phyloP scores from a whole-genome alignment of 352 stramenopile species.

The Aphanomyces euteiches region DNA sequence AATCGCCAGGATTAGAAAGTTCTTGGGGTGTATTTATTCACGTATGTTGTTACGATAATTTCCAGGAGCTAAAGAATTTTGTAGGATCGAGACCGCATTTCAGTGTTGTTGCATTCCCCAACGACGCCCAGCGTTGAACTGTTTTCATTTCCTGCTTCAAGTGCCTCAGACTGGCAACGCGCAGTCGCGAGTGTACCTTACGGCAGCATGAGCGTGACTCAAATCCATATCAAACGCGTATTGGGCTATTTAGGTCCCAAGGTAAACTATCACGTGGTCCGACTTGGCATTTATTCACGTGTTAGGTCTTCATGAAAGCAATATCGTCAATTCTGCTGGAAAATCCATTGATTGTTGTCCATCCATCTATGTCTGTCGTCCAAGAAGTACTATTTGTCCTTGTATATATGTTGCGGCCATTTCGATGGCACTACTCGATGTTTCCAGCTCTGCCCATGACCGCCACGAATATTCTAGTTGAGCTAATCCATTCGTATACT shows the following conservation, averaged over 20 bases:
- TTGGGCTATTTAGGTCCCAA: constrained; percentile 66
- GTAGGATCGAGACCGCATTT: constrained; percentile 1
- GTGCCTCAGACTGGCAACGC: background rate
- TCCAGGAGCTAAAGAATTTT: background rate
- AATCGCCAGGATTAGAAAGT: background rate
- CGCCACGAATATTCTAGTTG: constrained; percentile 66
- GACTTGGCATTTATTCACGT: background rate
- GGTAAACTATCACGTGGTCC: constrained; percentile 2
- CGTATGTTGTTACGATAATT: background rate
- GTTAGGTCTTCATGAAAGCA: constrained; percentile 57
- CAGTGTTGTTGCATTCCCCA: background rate
- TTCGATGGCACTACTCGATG: constrained; percentile 76
- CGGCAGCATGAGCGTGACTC: background rate
- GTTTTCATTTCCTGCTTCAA: background rate
- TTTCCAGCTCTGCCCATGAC: constrained; percentile 68
- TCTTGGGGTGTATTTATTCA: constrained; percentile 17
- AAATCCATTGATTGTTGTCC: constrained; percentile 67
- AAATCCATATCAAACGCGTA: constrained; percentile 34
- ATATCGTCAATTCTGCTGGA: constrained; percentile 67
- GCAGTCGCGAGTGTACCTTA: background rate
- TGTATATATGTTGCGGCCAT: constrained; percentile 69
- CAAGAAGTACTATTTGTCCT: constrained; percentile 70
- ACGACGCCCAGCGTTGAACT: background rate
- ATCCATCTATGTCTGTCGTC: constrained; percentile 65
- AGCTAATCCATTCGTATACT: constrained; percentile 55